These are phyloP conservation scores for Sutorius australiensis DNA, from an alignment of 768 basidiomycete genomes.

Conservation along the genomic window DNA sequence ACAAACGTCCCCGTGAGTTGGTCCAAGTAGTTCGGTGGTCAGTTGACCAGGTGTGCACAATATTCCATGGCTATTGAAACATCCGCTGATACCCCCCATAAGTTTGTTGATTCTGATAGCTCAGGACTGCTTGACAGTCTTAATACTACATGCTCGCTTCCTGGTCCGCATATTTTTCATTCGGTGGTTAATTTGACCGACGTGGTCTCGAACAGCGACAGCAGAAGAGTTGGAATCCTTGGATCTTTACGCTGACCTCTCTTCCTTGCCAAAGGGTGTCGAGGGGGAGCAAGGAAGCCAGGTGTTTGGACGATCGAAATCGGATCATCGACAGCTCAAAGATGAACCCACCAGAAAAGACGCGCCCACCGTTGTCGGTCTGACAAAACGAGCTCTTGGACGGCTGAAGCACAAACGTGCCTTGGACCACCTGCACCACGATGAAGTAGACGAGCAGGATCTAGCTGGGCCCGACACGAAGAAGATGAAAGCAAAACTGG, in stretches of 20 bases:
- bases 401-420: conserved; percentile 51
- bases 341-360: conserved; percentile 11
- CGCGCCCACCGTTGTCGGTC: conserved; percentile 12
- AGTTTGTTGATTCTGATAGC: conserved; percentile 22
- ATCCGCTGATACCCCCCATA: background rate
- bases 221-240: conserved; percentile 47
- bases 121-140: conserved; percentile 40
- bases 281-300: conserved; percentile 44
- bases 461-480: conserved; percentile 10
- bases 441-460: conserved; percentile 1
- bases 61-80: background rate
- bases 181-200: background rate
- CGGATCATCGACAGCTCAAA: conserved; percentile 3
- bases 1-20: conserved; percentile 17
- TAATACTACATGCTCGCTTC: conserved; percentile 41
- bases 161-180: conserved; percentile 38
- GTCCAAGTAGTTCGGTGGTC: conserved; percentile 34
- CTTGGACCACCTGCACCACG: conserved; percentile 29
- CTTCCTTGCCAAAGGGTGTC: conserved; percentile 56
- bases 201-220: conserved; percentile 38
- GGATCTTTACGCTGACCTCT: conserved; percentile 58
- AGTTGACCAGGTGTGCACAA: conserved; percentile 37
- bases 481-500: conserved; percentile 15
- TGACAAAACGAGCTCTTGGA: conserved; percentile 46
- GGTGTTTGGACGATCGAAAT: conserved; percentile 26